Percentiles rank a stretch among this genome's conserved stretches.
Conservation (phyloP, 2,329 filamentous ascomycete genomes). For the Colletotrichum viniferum region DNA sequence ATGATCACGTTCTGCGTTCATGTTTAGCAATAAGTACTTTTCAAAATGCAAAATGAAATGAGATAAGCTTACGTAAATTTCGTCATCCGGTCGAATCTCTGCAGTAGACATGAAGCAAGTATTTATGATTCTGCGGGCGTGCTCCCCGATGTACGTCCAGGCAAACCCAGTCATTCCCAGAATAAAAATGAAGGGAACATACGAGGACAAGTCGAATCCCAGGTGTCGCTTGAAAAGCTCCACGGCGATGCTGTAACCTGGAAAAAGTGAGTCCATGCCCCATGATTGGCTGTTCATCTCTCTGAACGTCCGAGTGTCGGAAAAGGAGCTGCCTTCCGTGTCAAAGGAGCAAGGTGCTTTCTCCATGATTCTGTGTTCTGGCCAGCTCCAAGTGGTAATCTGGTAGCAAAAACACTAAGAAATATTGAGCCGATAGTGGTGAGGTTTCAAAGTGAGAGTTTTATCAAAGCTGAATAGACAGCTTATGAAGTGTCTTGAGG, state of each 20-base stretch:
- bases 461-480: not conserved
- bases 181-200: not conserved
- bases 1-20: not conserved
- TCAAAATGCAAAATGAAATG: too few relatives aligned
- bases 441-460: not conserved
- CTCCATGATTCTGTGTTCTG: too few relatives aligned
- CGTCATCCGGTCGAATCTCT: not conserved
- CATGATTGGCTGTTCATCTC: accelerated
- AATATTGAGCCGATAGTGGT: accelerated
- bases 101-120: not conserved
- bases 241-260: not conserved
- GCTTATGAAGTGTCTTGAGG: not conserved
- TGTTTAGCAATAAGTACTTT: not conserved
- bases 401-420: not conserved
- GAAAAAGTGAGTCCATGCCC: not conserved
- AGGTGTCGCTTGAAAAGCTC: not conserved
- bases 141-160: accelerated
- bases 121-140: accelerated
- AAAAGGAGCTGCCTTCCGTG: not conserved
- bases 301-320: accelerated
- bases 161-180: not conserved
- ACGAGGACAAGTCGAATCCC: not conserved
- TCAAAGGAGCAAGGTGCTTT: not conserved
- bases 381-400: not conserved
- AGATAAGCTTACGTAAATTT: not conserved